Conservation (phyloP, 495 filamentous ascomycete genomes). For the Hypoxylon fuscum region DNA sequence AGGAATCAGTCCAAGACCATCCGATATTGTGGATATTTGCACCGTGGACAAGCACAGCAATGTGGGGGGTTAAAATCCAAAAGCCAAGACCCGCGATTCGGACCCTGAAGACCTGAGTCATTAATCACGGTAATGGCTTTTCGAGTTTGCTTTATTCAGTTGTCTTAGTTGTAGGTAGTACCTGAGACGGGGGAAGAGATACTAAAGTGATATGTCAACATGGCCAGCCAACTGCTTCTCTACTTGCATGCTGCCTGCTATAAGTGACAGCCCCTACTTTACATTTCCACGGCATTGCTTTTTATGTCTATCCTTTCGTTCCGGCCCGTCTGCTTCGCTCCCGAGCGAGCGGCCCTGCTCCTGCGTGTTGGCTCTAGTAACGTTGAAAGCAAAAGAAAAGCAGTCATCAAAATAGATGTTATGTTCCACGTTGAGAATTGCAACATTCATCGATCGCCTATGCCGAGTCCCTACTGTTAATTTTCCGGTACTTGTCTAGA, state of each 20-base stretch:
- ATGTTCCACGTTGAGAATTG: conserved; percentile 15
- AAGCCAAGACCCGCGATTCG: conserved; percentile 32
- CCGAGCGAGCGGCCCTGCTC: neutral
- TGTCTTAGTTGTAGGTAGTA: conserved; percentile 14
- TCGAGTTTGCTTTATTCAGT: conserved; percentile 11
- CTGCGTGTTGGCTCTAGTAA: too few species aligned
- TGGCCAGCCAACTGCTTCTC: neutral
- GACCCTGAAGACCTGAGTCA: conserved; percentile 37
- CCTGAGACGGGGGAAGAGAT: neutral
- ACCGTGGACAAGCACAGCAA: conserved; percentile 21
- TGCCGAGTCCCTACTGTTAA: conserved; percentile 5
- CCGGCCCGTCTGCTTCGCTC: neutral
- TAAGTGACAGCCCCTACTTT: neutral
- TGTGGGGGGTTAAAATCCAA: conserved; percentile 23
- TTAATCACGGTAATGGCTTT: conserved; percentile 21
- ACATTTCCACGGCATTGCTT: neutral
- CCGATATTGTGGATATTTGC: conserved; percentile 27
- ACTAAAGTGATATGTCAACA: neutral
- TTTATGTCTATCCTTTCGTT: neutral
- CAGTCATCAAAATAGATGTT: neutral
- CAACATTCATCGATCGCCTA: conserved; percentile 12
- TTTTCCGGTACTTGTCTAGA: neutral
- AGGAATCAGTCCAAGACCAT: conserved; percentile 10
- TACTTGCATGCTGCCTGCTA: neutral
- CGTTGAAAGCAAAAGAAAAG: too few species aligned